Base-by-base conservation (phyloP, 1,284 basidiomycete genomes). In the Stygiomarasmius scandens region DNA sequence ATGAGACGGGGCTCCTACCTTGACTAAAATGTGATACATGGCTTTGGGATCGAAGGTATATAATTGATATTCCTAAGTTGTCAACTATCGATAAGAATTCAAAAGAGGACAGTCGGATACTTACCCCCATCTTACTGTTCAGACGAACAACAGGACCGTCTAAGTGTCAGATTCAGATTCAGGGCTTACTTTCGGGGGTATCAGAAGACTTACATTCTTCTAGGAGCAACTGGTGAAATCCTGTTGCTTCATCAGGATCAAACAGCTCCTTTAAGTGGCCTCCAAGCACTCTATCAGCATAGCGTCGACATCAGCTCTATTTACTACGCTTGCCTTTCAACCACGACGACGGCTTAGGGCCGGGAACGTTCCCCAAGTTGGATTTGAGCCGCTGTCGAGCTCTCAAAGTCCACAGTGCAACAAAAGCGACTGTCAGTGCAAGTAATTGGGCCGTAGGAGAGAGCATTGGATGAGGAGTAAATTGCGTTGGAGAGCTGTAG, bases 31-130 rank as follows among this genome's bases (percentile, higher is more conserved):
- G 20, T 43, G n/a, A 44, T 54, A 43, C 52, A 54, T 29, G 8
- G 44, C 52, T 20, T 47, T 54, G 6, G 52, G 27, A 23, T 54
- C 52, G 27, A 45, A 54, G 1, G 27, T 47, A 34, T 54, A 54
- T 8, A 54, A 27, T 14, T 32, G 25, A 14, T 22, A 8, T 9
- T 32, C 25, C 51, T 52, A 32, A 32, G 29, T 32, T 12, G 12
- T 12, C 12, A 6, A 12, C 29, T 6, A 12, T 32, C 12, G 6
- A 32, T 32, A 32, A 32, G 29, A 32, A n/a, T n/a, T n/a, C n/a
- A n/a, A 32, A 32, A 12, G 12, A 32, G 5, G 29, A 32, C 29
- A 32, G 29, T 32, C 29, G 29, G 29, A 5, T 12, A 32, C 29
- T 32, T 32, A 32, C 29, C 5, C 38, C 38, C 11, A 41, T 16